Evolutionary conservation across 306 rosid genomes (phyloP).

Genomic region (Lithocarpus polystachyus): DNA sequence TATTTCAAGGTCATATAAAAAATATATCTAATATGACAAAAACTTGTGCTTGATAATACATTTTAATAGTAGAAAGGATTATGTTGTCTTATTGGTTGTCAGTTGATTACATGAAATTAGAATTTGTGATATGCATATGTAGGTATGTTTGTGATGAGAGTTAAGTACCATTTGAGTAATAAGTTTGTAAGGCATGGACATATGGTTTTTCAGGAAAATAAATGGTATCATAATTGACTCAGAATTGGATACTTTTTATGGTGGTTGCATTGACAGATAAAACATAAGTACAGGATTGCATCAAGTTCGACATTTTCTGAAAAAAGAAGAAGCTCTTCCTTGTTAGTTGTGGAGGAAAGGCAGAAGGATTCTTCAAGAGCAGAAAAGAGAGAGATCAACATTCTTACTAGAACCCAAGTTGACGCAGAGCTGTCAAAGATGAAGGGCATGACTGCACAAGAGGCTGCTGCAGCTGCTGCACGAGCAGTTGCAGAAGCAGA

Average conservation of each 20-base stretch:
- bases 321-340: constrained; percentile 57
- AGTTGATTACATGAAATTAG: background rate
- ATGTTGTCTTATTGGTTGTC: constrained; percentile 4
- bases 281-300: constrained; percentile 71
- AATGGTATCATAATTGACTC: constrained; percentile 3
- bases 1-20: constrained; percentile 14
- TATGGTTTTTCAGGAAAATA: background rate
- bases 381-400: constrained; percentile 46
- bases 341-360: constrained; percentile 48
- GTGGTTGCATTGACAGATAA: constrained; percentile 50
- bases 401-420: constrained; percentile 63
- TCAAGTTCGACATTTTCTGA: constrained; percentile 48
- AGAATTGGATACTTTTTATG: constrained; percentile 11
- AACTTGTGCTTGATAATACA: background rate
- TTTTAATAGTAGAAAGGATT: background rate
- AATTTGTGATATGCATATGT: constrained; percentile 13
- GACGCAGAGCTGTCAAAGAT: constrained; percentile 70
- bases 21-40: constrained; percentile 9
- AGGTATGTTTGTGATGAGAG: constrained; percentile 5
- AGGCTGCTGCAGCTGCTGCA: constrained; percentile 87
- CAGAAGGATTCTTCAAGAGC: constrained; percentile 50
- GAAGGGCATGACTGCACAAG: constrained; percentile 80
- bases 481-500: constrained; percentile 94
- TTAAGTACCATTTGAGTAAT: constrained; percentile 9
- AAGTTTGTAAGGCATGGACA: constrained; percentile 10